These are phyloP conservation scores for Leishmania major DNA, from an alignment of 208 protist genomes.

Conservation along the genomic window DNA sequence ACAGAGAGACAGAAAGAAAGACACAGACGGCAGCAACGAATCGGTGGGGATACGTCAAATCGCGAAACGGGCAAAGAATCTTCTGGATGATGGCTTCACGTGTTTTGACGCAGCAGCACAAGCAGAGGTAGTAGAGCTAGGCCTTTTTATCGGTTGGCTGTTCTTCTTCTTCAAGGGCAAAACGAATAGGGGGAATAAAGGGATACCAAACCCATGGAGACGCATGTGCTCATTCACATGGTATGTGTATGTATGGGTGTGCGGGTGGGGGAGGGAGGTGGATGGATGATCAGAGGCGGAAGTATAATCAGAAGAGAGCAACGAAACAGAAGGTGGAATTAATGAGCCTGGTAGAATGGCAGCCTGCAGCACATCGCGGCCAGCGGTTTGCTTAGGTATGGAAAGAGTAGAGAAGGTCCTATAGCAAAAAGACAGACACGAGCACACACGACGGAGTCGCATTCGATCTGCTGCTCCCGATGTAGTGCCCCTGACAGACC, in stretches of 20 bases:
- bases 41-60: background rate
- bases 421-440: background rate
- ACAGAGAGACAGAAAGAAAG: slow-evolving; percentile 15
- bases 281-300: background rate
- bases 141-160: background rate
- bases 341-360: background rate
- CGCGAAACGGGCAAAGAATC: background rate
- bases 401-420: background rate
- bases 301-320: background rate
- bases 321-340: background rate
- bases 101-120: background rate
- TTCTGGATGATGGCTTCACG: background rate
- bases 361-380: background rate
- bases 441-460: background rate
- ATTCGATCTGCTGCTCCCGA: background rate
- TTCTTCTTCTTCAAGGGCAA: background rate
- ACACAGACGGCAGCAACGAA: background rate
- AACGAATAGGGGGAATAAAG: background rate
- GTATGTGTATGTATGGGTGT: background rate
- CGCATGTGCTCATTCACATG: background rate
- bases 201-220: background rate
- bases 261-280: background rate
- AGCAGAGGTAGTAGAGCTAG: background rate
- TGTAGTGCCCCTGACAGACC: background rate
- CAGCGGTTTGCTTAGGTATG: background rate